Evolutionary conservation across 176 grass and related monocot genomes (phyloP).

Genomic region (Rhipidocladum racemiflorum): DNA sequence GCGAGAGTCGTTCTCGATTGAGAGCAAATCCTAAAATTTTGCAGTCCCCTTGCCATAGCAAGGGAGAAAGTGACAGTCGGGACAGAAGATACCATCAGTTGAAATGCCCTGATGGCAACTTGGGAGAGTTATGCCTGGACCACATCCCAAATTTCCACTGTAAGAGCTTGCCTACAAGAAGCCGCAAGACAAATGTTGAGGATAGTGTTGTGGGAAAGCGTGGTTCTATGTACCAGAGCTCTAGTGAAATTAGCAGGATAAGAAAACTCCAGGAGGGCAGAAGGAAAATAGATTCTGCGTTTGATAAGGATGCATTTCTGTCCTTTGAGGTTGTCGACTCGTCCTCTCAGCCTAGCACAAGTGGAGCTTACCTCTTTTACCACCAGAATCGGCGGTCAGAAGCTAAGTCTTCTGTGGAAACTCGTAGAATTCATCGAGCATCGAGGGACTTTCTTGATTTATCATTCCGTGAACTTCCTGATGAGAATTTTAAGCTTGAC

Average conservation of each 20-base stretch:
- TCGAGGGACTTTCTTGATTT: constrained; percentile 62
- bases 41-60: constrained; percentile 14
- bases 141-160: constrained; percentile 68
- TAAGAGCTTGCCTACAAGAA: constrained; percentile 67
- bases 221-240: constrained; percentile 96
- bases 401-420: constrained; percentile 34
- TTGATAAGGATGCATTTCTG: constrained; percentile 48
- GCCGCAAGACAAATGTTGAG: constrained; percentile 7
- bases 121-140: constrained; percentile 26
- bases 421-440: constrained; percentile 13
- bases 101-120: constrained; percentile 49
- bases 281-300: constrained; percentile 69
- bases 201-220: constrained; percentile 48
- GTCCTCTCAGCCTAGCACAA: constrained; percentile 44
- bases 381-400: constrained; percentile 21
- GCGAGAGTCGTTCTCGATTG: neutral
- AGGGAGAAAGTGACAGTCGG: constrained; percentile 3
- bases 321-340: constrained; percentile 72
- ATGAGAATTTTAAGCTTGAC: constrained; percentile 36
- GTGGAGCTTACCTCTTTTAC: constrained; percentile 31
- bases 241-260: constrained; percentile 71
- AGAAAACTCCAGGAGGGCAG: constrained; percentile 58
- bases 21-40: constrained; percentile 14
- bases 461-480: constrained; percentile 60
- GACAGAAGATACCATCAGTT: constrained; percentile 43